Percentiles rank a stretch among this genome's conserved stretches.
phyloP scores from a whole-genome alignment of 345 rosid species.

The Citrus reticulata region DNA sequence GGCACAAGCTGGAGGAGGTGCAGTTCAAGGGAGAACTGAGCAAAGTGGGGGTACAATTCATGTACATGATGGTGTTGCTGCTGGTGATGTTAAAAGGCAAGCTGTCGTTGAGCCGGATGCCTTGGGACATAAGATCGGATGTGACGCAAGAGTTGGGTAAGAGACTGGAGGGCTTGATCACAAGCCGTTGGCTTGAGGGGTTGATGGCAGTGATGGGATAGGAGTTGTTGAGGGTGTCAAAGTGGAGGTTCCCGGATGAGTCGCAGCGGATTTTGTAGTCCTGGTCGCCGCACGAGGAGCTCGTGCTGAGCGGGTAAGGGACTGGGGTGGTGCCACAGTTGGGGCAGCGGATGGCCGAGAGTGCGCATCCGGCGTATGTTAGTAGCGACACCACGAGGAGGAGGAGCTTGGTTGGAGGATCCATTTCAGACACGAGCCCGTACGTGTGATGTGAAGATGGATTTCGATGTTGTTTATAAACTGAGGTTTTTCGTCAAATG shows the following conservation, averaged over 20 bases:
- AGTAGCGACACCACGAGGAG: slow-evolving; percentile 31
- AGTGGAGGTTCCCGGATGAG: slow-evolving; percentile 16
- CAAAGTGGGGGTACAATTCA: slow-evolving; percentile 34
- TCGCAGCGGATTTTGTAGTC: slow-evolving; percentile 40
- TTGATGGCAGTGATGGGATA: slow-evolving; percentile 35
- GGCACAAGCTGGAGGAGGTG: slow-evolving; percentile 35
- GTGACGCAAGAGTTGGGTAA: slow-evolving; percentile 32
- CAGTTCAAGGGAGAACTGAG: slow-evolving; percentile 41
- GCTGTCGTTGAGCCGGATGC: slow-evolving; percentile 25
- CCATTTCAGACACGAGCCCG: neutral
- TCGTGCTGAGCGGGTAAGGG: slow-evolving; percentile 51
- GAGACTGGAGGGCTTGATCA: slow-evolving; percentile 31
- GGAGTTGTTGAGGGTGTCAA: slow-evolving; percentile 38
- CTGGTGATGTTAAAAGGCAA: slow-evolving; percentile 51
- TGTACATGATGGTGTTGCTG: slow-evolving; percentile 37
- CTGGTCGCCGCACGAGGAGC: slow-evolving; percentile 44
- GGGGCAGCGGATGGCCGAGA: slow-evolving; percentile 32
- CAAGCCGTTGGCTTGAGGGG: slow-evolving; percentile 27
- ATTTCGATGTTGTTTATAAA: no score
- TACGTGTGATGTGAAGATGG: no score
- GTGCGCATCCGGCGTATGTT: neutral
- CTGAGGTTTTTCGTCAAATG: neutral
- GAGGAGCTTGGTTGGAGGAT: slow-evolving; percentile 4
- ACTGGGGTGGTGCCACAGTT: slow-evolving; percentile 41
- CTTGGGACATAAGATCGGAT: slow-evolving; percentile 25